These are phyloP conservation scores for Talaromyces trachyspermus DNA, from an alignment of 495 filamentous ascomycete species.

Conservation along the genomic window DNA sequence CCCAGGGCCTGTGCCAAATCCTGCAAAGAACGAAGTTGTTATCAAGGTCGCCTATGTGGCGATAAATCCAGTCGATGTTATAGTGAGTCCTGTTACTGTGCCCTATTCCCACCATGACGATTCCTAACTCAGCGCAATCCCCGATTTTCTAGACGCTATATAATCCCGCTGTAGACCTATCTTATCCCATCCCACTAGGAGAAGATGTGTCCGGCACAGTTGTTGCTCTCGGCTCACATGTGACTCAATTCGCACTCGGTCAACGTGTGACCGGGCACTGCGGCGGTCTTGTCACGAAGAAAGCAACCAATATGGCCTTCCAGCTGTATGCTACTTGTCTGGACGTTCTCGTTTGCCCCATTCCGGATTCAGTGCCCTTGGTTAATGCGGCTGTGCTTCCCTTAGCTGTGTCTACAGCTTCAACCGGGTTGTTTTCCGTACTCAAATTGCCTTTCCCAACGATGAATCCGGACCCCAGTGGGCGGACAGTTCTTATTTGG, in stretches of 20 bases:
- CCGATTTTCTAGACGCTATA: slow-evolving; percentile 4
- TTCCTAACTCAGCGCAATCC: too few relatives aligned
- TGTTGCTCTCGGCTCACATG: slow-evolving; percentile 31
- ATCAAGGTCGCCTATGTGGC: slow-evolving; percentile 17
- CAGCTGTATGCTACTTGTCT: slow-evolving; percentile 23
- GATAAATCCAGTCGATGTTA: slow-evolving; percentile 16
- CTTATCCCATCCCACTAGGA: slow-evolving; percentile 34
- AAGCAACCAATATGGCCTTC: slow-evolving; percentile 20
- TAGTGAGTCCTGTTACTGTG: slow-evolving; percentile 9
- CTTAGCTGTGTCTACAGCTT: slow-evolving; percentile 39
- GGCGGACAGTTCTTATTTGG: slow-evolving; percentile 27
- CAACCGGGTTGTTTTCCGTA: slow-evolving; percentile 34
- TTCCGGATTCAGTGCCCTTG: slow-evolving; percentile 37
- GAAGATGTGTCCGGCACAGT: slow-evolving; percentile 43
- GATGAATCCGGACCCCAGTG: slow-evolving; percentile 11
- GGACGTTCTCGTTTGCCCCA: slow-evolving; percentile 12
- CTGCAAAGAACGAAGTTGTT: slow-evolving; percentile 14
- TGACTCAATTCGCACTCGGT: slow-evolving; percentile 37
- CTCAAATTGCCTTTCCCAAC: slow-evolving; percentile 23
- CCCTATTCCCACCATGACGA: too few relatives aligned
- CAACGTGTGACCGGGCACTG: neutral
- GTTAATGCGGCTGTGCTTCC: slow-evolving; percentile 40
- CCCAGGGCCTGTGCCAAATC: slow-evolving; percentile 12
- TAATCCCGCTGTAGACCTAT: slow-evolving; percentile 11
- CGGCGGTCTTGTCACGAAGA: slow-evolving; percentile 13